Conservation (phyloP, 1,284 basidiomycete species). For the Athelia sp. region DNA sequence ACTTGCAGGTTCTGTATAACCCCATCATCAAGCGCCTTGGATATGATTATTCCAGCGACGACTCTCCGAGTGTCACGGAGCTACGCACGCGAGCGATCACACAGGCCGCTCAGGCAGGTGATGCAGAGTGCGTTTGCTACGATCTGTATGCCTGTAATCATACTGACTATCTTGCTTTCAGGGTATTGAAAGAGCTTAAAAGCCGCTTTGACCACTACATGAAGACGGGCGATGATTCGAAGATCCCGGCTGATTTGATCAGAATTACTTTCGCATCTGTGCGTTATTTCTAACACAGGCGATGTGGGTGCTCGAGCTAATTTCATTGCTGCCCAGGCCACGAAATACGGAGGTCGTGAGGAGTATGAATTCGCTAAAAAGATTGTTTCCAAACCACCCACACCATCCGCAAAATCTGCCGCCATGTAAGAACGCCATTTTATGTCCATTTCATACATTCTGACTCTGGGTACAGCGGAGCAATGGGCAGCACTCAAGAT, state of each 20-base stretch:
- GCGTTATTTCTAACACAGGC: conserved; percentile 12
- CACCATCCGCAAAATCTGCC: conserved; percentile 64
- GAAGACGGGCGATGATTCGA: conserved; percentile 71
- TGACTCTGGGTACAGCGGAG: conserved; percentile 18
- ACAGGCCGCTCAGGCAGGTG: conserved; percentile 59
- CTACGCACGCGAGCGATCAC: conserved; percentile 77
- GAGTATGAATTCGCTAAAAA: conserved; percentile 77
- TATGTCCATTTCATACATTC: not conserved
- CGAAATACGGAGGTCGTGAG: conserved; percentile 67
- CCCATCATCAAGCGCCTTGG: conserved; percentile 81
- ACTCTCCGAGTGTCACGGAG: conserved; percentile 70
- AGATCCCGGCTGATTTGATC: conserved; percentile 77
- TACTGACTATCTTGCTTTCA: conserved; percentile 22
- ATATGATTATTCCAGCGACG: conserved; percentile 68
- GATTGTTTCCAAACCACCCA: conserved; percentile 70
- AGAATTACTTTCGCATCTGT: conserved; percentile 47
- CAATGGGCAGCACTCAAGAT: conserved; percentile 42
- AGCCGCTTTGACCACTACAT: conserved; percentile 73
- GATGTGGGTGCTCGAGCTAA: not conserved
- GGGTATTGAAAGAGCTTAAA: conserved; percentile 72
- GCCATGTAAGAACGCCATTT: conserved; percentile 51
- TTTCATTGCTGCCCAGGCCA: conserved; percentile 36
- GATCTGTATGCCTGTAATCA: not conserved
- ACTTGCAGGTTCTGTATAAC: conserved; percentile 63
- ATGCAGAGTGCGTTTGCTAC: conserved; percentile 39